Evolutionary conservation across 371 early-diverging fungal genomes (phyloP).

Genomic region (Polyrhizophydium stewartii): DNA sequence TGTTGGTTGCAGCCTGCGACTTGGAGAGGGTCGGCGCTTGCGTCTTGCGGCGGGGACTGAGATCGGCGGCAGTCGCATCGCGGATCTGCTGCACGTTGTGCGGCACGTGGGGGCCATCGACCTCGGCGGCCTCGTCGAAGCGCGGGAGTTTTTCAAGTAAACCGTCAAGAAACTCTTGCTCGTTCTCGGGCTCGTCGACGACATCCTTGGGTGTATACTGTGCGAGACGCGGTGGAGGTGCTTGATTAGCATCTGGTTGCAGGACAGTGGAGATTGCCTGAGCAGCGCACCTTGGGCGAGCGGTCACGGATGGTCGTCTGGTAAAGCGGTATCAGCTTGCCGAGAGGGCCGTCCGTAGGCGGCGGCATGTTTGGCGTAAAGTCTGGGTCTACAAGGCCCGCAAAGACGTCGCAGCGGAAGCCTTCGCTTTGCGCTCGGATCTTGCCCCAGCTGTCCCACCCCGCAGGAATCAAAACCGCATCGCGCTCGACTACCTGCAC

Average conservation of each 20-base stretch:
- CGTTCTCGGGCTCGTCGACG: conserved; percentile 60
- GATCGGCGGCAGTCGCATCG: too few relatives aligned
- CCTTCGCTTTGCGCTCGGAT: conserved; percentile 69
- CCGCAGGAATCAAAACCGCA: conserved; percentile 79
- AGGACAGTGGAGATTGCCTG: not conserved
- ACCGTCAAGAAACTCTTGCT: conserved; percentile 76
- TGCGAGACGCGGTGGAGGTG: too few relatives aligned
- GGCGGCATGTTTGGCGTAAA: too few relatives aligned
- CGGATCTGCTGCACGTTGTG: too few relatives aligned
- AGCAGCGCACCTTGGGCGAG: conserved; percentile 8
- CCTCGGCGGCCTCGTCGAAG: conserved; percentile 3
- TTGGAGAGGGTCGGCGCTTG: too few relatives aligned
- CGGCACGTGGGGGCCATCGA: too few relatives aligned
- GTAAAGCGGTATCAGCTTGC: conserved; percentile 18
- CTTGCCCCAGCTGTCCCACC: conserved; percentile 91
- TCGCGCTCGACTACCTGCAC: conserved; percentile 88
- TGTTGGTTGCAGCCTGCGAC: not conserved
- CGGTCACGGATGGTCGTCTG: conserved; percentile 36
- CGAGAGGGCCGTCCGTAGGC: not conserved
- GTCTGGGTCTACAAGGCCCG: not conserved
- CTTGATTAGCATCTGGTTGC: not conserved
- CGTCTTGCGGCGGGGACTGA: conserved; percentile 1
- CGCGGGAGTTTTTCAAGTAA: conserved; percentile 58
- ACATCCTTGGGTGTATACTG: too few relatives aligned
- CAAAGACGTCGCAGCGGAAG: conserved; percentile 40